Evolutionary conservation across 2,329 filamentous ascomycete species (phyloP), one percentile per base, ranked within the genome.

Genomic region (Scorias spongiosa): DNA sequence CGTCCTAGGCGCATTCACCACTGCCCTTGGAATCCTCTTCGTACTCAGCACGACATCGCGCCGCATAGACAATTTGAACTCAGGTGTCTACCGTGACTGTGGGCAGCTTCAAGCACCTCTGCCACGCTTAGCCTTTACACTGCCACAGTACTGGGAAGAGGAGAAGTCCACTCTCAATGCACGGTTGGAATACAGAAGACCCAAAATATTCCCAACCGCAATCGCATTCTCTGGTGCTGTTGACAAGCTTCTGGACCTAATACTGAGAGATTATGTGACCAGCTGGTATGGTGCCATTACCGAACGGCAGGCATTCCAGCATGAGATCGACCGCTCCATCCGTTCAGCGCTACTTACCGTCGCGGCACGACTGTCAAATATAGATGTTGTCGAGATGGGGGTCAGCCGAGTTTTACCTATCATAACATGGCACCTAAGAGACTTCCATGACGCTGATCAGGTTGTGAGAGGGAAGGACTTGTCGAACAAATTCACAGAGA

Each of bases 261-360:
- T 93, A 42, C 64, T 86, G 50, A 75, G 84, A 50, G 86, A 95
- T 60, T 95, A 93, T 59, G 77, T 98, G 45, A 76, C 74, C 46
- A 81, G 80, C 40, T 98, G 91, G 91, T 96, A 95, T 62, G 74
- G 72, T 29, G 75, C 78, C 56, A 95, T 98, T 58, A 94, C 85
- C 66, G 74, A 71, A 49, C 86, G 81, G 55, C 78, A 81, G 1
- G 73, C 75, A 0, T 98, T 98, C 55, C 70, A 81, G 45, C 82
- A 94, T 60, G 82, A 94, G 63, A 81, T 96, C 46, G 89, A 98
- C 62, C 78, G 74, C 51, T 75, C 78, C 4, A 76, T 95, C 50
- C 78, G 91, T 39, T 66, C 75, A 47, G 85, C 84, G 10, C 64
- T 96, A 48, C 68, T 71, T 41, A 78, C 75, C 54, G 67, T 96